Conservation (phyloP, 2,329 filamentous ascomycete genomes). For the Monosporascus sp. region DNA sequence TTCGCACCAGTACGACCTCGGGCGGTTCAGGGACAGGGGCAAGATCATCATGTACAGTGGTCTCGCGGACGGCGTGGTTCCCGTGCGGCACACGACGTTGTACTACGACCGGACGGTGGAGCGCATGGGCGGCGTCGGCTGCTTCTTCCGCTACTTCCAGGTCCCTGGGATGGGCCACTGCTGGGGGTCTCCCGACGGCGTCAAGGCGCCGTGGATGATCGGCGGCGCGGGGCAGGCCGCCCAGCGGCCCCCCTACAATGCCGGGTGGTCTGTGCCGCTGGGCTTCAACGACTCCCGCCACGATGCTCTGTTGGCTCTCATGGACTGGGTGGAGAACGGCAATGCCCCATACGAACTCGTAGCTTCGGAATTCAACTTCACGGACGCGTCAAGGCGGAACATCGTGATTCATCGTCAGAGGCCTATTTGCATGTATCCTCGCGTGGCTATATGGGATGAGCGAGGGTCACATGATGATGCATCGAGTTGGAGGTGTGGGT, state of each 20-base stretch:
- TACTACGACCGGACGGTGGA: constrained; percentile 22
- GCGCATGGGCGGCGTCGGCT: constrained; percentile 30
- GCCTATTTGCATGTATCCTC: constrained; percentile 33
- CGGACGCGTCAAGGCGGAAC: constrained; percentile 12
- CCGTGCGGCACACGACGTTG: constrained; percentile 19
- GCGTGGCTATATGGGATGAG: constrained; percentile 26
- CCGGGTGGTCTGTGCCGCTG: constrained; percentile 19
- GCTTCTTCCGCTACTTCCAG: constrained; percentile 41
- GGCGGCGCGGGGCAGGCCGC: constrained; percentile 20
- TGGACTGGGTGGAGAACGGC: constrained; percentile 26
- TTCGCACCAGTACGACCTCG: constrained; percentile 24
- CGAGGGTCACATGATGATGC: constrained; percentile 24
- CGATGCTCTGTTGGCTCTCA: constrained; percentile 23
- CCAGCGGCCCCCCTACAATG: constrained; percentile 22
- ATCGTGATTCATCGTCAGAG: constrained; percentile 33
- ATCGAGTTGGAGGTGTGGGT: constrained; percentile 27
- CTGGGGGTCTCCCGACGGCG: constrained; percentile 15
- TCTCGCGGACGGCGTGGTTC: constrained; percentile 21
- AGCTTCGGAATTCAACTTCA: constrained; percentile 23
- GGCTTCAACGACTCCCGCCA: constrained; percentile 18
- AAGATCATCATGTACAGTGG: constrained; percentile 29
- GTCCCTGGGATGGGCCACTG: constrained; percentile 43
- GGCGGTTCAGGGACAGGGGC: constrained; percentile 17
- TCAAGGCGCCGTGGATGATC: constrained; percentile 27
- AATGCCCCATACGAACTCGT: constrained; percentile 17